phyloP scores from a whole-genome alignment of 2,329 filamentous ascomycete genomes.

The Apiospora marii region DNA sequence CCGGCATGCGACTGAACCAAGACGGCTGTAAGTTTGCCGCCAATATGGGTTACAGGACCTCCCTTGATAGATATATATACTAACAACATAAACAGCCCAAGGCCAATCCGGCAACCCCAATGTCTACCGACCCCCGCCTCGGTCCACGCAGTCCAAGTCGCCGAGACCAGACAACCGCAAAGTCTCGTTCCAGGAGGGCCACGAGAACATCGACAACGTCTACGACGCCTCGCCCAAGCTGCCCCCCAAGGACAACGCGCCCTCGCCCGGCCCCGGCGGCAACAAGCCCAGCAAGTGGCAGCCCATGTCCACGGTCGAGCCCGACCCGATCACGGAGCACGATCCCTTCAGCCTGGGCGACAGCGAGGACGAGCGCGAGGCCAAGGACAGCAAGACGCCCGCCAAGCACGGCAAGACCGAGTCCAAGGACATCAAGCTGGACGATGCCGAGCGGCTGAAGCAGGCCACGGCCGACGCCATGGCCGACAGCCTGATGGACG shows the following conservation, averaged over 20 bases:
- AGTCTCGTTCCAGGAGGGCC: constrained; percentile 66
- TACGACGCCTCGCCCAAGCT: constrained; percentile 71
- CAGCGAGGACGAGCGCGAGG: constrained; percentile 89
- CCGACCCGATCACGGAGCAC: constrained; percentile 85
- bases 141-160: constrained; percentile 58
- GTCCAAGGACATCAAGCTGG: constrained; percentile 58
- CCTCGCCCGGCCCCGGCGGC: constrained; percentile 50
- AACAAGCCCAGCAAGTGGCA: constrained; percentile 95
- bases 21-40: constrained; percentile 64
- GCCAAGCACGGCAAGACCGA: constrained; percentile 50
- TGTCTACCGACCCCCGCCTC: constrained; percentile 72
- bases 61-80: neutral
- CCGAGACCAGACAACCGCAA: constrained; percentile 60
- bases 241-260: constrained; percentile 61
- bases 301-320: constrained; percentile 85
- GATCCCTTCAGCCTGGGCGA: constrained; percentile 97
- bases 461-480: constrained; percentile 70
- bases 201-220: constrained; percentile 81
- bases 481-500: constrained; percentile 59
- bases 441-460: constrained; percentile 69
- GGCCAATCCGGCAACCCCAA: constrained; percentile 73
- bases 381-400: constrained; percentile 63
- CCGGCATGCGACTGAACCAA: constrained; percentile 68
- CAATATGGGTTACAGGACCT: constrained; percentile 46
- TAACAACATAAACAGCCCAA: constrained; percentile 50